Percentiles rank a stretch among this genome's conserved stretches.
Evolutionary conservation across 2,329 filamentous ascomycete genomes (phyloP).

Genomic region (Proliferodiscus dingleyae): DNA sequence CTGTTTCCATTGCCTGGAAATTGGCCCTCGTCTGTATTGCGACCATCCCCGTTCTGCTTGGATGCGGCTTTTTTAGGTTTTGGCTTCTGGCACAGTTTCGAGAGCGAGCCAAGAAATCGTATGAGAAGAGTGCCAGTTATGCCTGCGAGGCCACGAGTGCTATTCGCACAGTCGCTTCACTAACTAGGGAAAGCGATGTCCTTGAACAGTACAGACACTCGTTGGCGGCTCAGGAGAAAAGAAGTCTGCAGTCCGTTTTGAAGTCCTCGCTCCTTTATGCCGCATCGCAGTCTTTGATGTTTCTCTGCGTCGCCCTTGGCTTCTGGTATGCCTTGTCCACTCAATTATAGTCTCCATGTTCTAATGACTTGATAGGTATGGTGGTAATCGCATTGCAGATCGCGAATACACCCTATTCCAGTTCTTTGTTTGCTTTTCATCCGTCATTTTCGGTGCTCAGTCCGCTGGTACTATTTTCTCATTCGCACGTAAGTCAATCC

Average conservation of each 20-base stretch:
- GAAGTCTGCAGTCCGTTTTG: slow-evolving; percentile 67
- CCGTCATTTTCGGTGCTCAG: slow-evolving; percentile 87
- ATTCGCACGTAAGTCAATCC: slow-evolving; percentile 56
- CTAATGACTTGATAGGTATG: slow-evolving; percentile 47
- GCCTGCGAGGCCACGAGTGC: slow-evolving; percentile 92
- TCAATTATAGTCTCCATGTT: neutral
- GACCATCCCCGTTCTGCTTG: slow-evolving; percentile 71
- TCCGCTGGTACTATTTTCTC: slow-evolving; percentile 86
- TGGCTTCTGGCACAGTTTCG: slow-evolving; percentile 78
- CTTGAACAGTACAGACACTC: slow-evolving; percentile 63
- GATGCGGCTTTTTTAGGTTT: slow-evolving; percentile 83
- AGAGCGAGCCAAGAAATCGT: slow-evolving; percentile 70
- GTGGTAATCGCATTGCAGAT: slow-evolving; percentile 68
- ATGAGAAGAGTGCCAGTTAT: slow-evolving; percentile 76
- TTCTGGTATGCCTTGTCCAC: slow-evolving; percentile 61
- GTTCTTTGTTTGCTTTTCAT: slow-evolving; percentile 87
- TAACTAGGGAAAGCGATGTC: slow-evolving; percentile 83
- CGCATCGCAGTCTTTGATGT: slow-evolving; percentile 75
- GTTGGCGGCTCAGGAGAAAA: slow-evolving; percentile 61
- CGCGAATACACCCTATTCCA: slow-evolving; percentile 73
- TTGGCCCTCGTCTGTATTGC: slow-evolving; percentile 77
- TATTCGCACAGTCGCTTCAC: slow-evolving; percentile 86
- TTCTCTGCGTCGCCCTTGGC: slow-evolving; percentile 77
- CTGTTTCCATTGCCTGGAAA: slow-evolving; percentile 80
- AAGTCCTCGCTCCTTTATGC: slow-evolving; percentile 78